Percentiles rank a stretch among this genome's conserved stretches.
These are phyloP conservation scores for Aspergillus sp. DNA, from an alignment of 2,329 filamentous ascomycete species.

Conservation along the genomic window DNA sequence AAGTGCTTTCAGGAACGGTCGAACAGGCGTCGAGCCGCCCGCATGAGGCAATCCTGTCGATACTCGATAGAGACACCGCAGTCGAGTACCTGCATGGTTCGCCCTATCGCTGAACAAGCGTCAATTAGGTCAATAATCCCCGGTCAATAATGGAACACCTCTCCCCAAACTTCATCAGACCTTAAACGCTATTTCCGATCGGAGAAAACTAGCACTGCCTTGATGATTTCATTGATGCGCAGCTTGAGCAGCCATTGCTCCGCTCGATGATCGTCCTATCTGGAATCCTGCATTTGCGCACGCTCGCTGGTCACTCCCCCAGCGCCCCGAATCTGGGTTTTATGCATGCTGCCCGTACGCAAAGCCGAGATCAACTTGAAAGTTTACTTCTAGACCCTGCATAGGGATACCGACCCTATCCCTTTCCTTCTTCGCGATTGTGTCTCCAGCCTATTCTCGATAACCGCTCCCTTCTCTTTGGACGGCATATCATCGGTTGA, in stretches of 20 bases:
- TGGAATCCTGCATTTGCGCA: conserved; percentile 10
- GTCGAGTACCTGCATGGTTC: background rate
- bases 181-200: background rate
- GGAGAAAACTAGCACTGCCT: conserved; percentile 3
- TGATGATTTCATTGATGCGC: conserved; percentile 5
- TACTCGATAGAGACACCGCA: background rate
- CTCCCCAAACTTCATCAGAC: background rate
- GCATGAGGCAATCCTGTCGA: background rate
- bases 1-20: conserved; percentile 20
- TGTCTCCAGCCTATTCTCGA: background rate
- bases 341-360: conserved; percentile 3
- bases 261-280: conserved; percentile 4
- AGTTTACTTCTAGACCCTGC: conserved; percentile 4
- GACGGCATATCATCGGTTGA: background rate
- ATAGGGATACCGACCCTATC: conserved; percentile 15
- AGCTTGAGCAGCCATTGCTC: background rate
- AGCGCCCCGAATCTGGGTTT: background rate
- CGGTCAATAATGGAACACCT: background rate
- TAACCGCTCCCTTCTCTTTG: background rate
- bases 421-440: background rate
- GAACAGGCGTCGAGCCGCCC: background rate
- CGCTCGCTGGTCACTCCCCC: background rate
- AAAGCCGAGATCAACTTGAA: conserved; percentile 5
- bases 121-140: background rate
- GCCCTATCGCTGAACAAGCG: background rate